Evolutionary conservation across 2,329 filamentous ascomycete species (phyloP), one percentile per base, ranked within the genome.

Genomic region (Monosporascus sp.): DNA sequence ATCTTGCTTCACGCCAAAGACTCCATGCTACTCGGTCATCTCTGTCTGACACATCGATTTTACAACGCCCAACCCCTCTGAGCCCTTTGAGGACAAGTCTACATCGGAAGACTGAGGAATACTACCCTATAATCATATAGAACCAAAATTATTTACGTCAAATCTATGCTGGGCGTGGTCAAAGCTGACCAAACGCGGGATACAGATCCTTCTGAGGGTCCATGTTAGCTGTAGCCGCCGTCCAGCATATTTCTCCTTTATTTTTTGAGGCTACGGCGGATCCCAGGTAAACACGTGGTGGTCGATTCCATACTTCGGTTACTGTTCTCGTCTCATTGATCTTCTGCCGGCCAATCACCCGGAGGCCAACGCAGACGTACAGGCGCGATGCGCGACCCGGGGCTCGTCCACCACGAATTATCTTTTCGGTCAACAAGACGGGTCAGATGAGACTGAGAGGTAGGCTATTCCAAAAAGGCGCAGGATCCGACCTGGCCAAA

Each of bases 271-370:
- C 55, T 62, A 58, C 55, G 60, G 60, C 60, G 58, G 60, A 62
- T 62, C 57, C 59, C 54, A 60, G 55, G 60, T 58, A 62, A 62
- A 62, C 60, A 62, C 60, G 60, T 62, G 60, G 58, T 62, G 60
- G 54, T 49, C 57, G 48, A 54, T 58, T 58, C 54, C 55, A 56
- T 53, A 51, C 56, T 43, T 37, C 43, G 43, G 24, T 44, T 52
- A 55, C 44, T 51, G 46, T 25, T 47, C 35, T 17, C 49, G 43
- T 46, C 51, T 56, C 47, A 46, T 54, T 54, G 53, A 56, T 56
- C 54, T 50, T 45, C 45, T 38, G 31, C 44, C 53, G 50, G 35
- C 60, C 60, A 60, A 60, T 62, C 60, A 60, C n/a, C 48, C 47
- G 35, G 22, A 37, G 25, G 37, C 47, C 47, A 46, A 46, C 43